Evolutionary conservation across 2,329 filamentous ascomycete species (phyloP), one percentile per base, ranked within the genome.

Genomic region (Scopulariopsis brevicaulis): DNA sequence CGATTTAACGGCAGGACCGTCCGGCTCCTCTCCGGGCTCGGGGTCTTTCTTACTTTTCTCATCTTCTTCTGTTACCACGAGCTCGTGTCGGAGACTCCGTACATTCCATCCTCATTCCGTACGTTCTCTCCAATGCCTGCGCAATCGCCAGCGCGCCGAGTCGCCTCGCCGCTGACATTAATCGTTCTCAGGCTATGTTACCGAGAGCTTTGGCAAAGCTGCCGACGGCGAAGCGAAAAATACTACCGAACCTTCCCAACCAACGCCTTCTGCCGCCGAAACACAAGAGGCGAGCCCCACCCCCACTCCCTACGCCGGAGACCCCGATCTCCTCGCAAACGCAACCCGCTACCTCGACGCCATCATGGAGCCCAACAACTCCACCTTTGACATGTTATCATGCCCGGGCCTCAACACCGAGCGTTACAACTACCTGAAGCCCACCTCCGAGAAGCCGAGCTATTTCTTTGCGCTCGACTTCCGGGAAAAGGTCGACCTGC

Each of bases 331-430:
- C 40, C 43, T 56, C 40, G 24, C 18, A 14, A 56, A 56, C 18
- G 48, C 48, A 18, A 40, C 46, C 4, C 5, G 12, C 4, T 71
- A 69, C 46, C 55, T 68, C 22, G 56, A 65, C 32, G 63, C 67
- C 1, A 71, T 70, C 28, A 56, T 71, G 14, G 57, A 69, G 25
- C 60, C 67, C 2, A 54, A 61, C 3, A 61, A 64, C 24, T 65
- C 62, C 4, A 46, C 57, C 0, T 55, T 67, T 3, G 60, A 63
- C 7, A 62, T 65, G 1, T 60, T 72, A 0, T 55, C 65, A 12
- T 72, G 70, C n/a, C 70, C 69, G 25, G 11, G 20, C 11, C 6
- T 43, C 18, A 25, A 58, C 52, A 22, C n/a, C 2, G 24, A 25
- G 24, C 28, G 57, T n/a, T 58, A 58, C 52, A 20, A 46, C 24